These are phyloP conservation scores for Penicillium rolfsii DNA, from an alignment of 2,329 filamentous ascomycete species.

Conservation along the genomic window DNA sequence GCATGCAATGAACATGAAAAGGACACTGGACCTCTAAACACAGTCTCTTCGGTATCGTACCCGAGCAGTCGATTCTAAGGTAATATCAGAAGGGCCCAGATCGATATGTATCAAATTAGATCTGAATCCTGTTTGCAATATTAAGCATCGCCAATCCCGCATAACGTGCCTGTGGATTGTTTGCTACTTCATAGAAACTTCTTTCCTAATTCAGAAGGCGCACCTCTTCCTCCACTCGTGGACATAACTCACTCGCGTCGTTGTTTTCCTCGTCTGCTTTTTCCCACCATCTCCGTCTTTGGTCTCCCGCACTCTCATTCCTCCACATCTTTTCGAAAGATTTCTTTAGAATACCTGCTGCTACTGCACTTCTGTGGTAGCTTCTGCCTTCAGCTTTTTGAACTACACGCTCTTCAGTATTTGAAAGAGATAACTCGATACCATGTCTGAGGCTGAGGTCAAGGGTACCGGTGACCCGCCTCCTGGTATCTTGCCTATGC, in stretches of 20 bases:
- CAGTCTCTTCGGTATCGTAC: not conserved
- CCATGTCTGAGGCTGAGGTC: not conserved
- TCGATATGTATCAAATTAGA: too few relatives aligned
- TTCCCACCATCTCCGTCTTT: not conserved
- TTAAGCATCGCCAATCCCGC: too few relatives aligned
- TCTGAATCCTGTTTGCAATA: too few relatives aligned
- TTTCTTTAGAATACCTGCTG: not conserved
- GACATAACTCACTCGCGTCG: not conserved
- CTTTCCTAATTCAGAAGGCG: not conserved
- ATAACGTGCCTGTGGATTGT: too few relatives aligned
- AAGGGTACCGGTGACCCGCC: not conserved
- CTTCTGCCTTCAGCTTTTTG: too few relatives aligned
- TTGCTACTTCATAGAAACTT: not conserved
- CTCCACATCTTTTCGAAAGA: not conserved
- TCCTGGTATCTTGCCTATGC: too few relatives aligned
- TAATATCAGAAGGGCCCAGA: not conserved
- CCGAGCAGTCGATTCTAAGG: not conserved
- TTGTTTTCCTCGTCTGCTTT: constrained; percentile 2
- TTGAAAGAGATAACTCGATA: not conserved
- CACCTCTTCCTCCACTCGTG: not conserved
- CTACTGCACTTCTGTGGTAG: too few relatives aligned
- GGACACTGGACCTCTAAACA: not conserved
- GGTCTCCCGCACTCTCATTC: not conserved
- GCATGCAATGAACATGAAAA: not conserved
- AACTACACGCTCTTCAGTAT: not conserved